Base-by-base conservation (phyloP, 148 eudicot genomes). In the Nepenthes mirabilis region DNA sequence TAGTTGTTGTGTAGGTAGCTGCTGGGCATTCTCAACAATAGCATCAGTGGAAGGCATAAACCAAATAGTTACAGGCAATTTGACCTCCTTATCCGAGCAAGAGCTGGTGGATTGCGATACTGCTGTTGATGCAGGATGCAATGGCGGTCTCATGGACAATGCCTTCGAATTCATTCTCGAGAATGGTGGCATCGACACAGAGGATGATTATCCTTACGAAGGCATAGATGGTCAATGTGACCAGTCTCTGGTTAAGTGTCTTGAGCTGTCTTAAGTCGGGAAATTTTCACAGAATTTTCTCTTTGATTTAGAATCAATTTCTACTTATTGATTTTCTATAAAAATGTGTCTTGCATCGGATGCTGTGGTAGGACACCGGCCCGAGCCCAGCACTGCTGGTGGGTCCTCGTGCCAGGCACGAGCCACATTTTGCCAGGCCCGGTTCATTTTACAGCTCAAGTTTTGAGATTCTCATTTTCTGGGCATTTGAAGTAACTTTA, bases 11-110 rank as follows among this genome's bases (percentile, higher is more conserved):
- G 14, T 74, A 90, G 97, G 95, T 54, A 88, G 95, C 60, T 86
- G 94, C 65, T 93, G 94, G 97, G 97, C 97, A 35, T 91, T 91
- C 56, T 81, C 97, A 51, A 87, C 97, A 1, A 82, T 91, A 34
- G 93, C 95, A 8, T 79, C 95, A 1, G 93, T 91, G 23, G 97
- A 91, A 77, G 93, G 83, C 11, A 71, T 87, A 14, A 84, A 87
- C 80, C 66, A 84, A 56, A 85, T 91, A 3, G 86, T 73, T 1
- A 85, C 90, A 11, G 96, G 95, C 2, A 80, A 85, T 55, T 36
- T 91, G 63, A 76, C 88, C 34, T 63, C 86, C 11, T 74, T 87
- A 5, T 91, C 97, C 0, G 97, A 85, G 76, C 97, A 91, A 64
- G 93, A 91, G 68, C 82, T 87, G 0, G 93, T 91, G 0, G 95